Evolutionary conservation across 306 rosid species (phyloP).

Genomic region (Betula pendula): DNA sequence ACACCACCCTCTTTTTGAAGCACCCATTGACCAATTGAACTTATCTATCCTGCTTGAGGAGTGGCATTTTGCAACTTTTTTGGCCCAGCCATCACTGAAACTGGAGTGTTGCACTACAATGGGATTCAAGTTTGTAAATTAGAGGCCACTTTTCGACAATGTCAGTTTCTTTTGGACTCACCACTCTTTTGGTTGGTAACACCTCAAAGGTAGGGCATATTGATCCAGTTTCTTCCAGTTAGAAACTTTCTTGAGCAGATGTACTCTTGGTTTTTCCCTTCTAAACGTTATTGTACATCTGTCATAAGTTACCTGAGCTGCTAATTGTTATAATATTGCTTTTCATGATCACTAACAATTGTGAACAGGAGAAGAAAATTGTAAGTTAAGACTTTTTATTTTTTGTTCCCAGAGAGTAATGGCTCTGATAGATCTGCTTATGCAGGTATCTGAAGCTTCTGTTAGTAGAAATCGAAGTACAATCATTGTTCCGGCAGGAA

Average conservation of each 20-base stretch:
- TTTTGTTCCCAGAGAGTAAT: conserved; percentile 24
- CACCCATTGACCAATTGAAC: neutral
- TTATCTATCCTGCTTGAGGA: neutral
- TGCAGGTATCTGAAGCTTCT: conserved; percentile 96
- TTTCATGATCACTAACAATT: neutral
- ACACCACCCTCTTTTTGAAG: neutral
- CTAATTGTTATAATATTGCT: neutral
- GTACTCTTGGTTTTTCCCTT: neutral
- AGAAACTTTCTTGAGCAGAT: neutral
- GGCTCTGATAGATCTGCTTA: conserved; percentile 28
- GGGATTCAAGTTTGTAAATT: too few relatives aligned
- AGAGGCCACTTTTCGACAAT: too few relatives aligned
- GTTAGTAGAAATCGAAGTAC: conserved; percentile 98
- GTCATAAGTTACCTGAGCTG: neutral
- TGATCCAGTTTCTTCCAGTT: neutral
- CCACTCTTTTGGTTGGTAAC: neutral
- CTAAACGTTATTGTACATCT: neutral
- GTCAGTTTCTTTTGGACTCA: neutral
- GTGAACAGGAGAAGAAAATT: neutral
- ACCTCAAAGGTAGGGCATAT: neutral
- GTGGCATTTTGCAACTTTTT: neutral
- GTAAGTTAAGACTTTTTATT: conserved; percentile 1
- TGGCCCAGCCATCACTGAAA: neutral
- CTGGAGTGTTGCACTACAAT: neutral
- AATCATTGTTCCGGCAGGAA: conserved; percentile 98